phyloP scores from a whole-genome alignment of 257 asterid species.

The Solanum corneliomulleri region DNA sequence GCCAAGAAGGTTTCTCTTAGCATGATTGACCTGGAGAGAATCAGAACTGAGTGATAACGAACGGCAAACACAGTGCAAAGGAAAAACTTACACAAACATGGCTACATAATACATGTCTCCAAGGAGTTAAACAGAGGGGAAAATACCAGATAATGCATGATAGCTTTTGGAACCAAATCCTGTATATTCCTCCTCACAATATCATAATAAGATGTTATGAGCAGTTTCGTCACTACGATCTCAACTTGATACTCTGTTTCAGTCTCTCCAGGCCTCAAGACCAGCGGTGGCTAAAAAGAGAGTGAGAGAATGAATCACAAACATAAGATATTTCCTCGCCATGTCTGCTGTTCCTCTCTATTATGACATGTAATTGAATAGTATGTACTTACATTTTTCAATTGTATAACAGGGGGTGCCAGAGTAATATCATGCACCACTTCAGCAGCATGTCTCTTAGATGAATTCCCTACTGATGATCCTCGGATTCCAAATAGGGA shows the following conservation, averaged over 20 bases:
- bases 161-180: conserved; percentile 64
- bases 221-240: conserved; percentile 39
- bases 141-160: conserved; percentile 57
- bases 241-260: conserved; percentile 47
- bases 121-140: background rate
- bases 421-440: background rate
- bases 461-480: background rate
- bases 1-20: conserved; percentile 7
- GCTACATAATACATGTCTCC: background rate
- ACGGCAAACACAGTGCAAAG: background rate
- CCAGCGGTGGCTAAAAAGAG: conserved; percentile 33
- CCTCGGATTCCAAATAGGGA: background rate
- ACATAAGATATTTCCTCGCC: background rate
- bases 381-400: background rate
- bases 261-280: conserved; percentile 43
- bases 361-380: background rate
- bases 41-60: background rate
- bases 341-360: background rate
- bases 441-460: background rate
- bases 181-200: conserved; percentile 58
- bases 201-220: conserved; percentile 55
- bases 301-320: background rate
- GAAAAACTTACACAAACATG: background rate
- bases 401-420: background rate
- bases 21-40: conserved; percentile 11